Evolutionary conservation across 768 basidiomycete species (phyloP), one percentile per base, ranked within the genome.

Genomic region (Pleurotus salmoneostramineus): DNA sequence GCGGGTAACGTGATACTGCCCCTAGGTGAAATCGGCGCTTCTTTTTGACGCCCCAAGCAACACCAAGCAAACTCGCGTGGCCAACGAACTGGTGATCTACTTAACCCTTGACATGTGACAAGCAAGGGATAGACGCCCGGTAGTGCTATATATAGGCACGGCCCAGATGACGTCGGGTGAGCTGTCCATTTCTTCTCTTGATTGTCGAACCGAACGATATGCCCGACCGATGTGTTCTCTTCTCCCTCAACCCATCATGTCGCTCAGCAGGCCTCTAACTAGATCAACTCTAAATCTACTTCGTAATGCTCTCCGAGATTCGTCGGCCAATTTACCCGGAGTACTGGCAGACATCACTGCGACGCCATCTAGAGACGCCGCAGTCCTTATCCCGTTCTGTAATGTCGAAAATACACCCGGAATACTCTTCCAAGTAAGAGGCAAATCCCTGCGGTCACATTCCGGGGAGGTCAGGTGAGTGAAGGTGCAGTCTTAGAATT

Each of bases 391-490:
- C 61, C 89, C 89, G 0, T 74, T 92, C 51, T 92, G 90, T 71
- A 92, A 93, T 64, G 85, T 92, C 15, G 73, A 79, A 34, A 76
- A 77, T 51, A 72, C 74, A 11, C 87, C 91, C 0, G 85, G 89
- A 5, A 78, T 93, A 15, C 67, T 93, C 48, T 77, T 91, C 12
- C 87, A 92, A 68, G 82, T 92, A 34, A 78, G 91, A 62, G 83
- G 82, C 12, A 82, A 83, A 63, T 70, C 80, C 42, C 70, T 88
- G 51, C 76, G 89, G 62, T 79, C 76, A 33, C 91, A 92, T 69
- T 85, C 89, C 0, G 90, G 91, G n/a, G 89, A 92, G 75, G 83
- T 92, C 35, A 91, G 91, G 91, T 89, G 65, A 56, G 64, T 50
- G 14, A 14, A 6, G 42, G 36, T 15, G 8, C 37, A 37, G 15